Conservation (phyloP, 441 rosid genomes). For the Gossypium laxum region DNA sequence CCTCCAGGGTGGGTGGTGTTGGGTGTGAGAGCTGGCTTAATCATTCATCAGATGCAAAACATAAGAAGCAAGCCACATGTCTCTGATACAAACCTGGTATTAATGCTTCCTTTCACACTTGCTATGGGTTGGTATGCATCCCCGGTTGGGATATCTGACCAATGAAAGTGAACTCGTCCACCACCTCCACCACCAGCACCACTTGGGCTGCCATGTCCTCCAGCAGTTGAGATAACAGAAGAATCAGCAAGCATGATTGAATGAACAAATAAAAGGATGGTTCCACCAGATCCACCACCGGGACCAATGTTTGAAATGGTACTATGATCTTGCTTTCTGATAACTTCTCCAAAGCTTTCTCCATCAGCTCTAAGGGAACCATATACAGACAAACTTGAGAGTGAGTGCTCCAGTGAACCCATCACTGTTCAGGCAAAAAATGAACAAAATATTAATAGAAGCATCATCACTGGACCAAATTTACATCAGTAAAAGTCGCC, state of each 20-base stretch:
- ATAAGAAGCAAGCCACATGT: background rate
- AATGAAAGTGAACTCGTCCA: constrained; percentile 87
- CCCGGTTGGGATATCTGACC: constrained; percentile 72
- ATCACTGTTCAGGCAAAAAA: constrained; percentile 49
- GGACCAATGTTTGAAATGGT: constrained; percentile 46
- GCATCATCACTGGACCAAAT: background rate
- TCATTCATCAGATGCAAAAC: background rate
- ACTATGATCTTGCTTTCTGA: constrained; percentile 26
- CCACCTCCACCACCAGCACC: constrained; percentile 96
- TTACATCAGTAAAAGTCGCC: background rate
- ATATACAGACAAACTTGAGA: constrained; percentile 61
- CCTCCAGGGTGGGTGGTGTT: background rate
- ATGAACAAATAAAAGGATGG: constrained; percentile 64
- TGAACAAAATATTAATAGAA: background rate
- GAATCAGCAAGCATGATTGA: constrained; percentile 39
- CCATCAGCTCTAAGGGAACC: constrained; percentile 81
- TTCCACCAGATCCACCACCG: constrained; percentile 97
- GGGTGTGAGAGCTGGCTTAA: background rate
- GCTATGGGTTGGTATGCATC: constrained; percentile 74
- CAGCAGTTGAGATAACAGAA: constrained; percentile 53
- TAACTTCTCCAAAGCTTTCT: constrained; percentile 52
- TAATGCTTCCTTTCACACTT: constrained; percentile 63
- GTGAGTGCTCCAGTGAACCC: constrained; percentile 83
- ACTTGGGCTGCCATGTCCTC: constrained; percentile 74
- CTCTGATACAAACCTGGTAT: constrained; percentile 42